Evolutionary conservation across 1,284 basidiomycete genomes (phyloP).

Genomic region (Sutorius eximius): DNA sequence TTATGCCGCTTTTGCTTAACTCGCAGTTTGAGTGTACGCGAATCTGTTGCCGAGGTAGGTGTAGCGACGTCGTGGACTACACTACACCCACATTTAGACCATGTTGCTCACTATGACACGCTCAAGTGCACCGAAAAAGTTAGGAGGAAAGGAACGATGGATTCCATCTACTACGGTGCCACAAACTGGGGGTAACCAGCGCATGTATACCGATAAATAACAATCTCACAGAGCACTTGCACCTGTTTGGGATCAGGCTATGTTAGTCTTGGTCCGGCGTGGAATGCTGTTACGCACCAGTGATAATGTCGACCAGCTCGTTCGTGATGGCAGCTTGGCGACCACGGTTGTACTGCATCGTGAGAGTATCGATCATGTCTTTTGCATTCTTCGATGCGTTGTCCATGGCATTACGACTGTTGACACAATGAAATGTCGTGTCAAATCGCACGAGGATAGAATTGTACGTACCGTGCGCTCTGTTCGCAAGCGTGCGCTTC

Average conservation of each 20-base stretch:
- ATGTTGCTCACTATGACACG: not conserved
- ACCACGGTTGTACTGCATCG: slow-evolving; percentile 98
- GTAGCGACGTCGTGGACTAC: not conserved
- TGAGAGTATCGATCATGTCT: slow-evolving; percentile 85
- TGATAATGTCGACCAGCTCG: slow-evolving; percentile 94
- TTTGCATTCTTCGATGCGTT: slow-evolving; percentile 98
- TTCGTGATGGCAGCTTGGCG: slow-evolving; percentile 98
- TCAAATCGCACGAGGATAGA: slow-evolving; percentile 9
- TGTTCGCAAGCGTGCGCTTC: slow-evolving; percentile 97
- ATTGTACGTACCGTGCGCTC: slow-evolving; percentile 66
- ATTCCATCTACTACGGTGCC: slow-evolving; percentile 27
- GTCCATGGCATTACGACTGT: slow-evolving; percentile 97
- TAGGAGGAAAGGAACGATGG: slow-evolving; percentile 15
- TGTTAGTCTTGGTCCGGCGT: not conserved
- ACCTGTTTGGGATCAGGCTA: slow-evolving; percentile 28
- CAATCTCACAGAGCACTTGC: slow-evolving; percentile 43
- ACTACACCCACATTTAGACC: not conserved
- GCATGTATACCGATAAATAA: slow-evolving; percentile 14
- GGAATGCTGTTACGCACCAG: slow-evolving; percentile 51
- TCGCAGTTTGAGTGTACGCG: not conserved
- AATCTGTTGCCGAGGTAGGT: not conserved
- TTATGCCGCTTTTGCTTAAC: slow-evolving; percentile 15
- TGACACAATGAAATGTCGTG: slow-evolving; percentile 1
- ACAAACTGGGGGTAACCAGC: slow-evolving; percentile 13
- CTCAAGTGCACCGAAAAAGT: slow-evolving; percentile 2